A percentile compares a stretch with the other conserved stretches of the same genome.
These are phyloP conservation scores for Agaricus sinodeliciosus DNA, from an alignment of 768 basidiomycete species.

Conservation along the genomic window DNA sequence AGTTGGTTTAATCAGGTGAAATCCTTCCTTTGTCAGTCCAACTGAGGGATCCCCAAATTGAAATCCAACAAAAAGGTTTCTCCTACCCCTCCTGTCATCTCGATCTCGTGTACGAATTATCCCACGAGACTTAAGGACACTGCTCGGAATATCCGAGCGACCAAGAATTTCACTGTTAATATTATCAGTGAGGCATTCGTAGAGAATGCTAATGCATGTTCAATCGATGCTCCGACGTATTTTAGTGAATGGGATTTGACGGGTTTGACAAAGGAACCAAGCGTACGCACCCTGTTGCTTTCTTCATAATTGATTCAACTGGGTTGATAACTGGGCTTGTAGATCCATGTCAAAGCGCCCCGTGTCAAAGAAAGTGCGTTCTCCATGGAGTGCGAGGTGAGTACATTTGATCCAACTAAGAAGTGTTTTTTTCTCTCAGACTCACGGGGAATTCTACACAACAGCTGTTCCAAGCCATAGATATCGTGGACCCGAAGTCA, in stretches of 20 bases:
- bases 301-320: background rate
- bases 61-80: conserved; percentile 30
- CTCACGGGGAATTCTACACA: no score
- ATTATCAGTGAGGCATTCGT: conserved; percentile 70
- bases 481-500: conserved; percentile 25
- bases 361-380: conserved; percentile 61
- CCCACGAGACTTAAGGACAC: conserved; percentile 45
- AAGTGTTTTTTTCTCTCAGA: conserved; percentile 17
- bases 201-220: conserved; percentile 46
- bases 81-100: conserved; percentile 58
- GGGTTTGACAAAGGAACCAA: conserved; percentile 50
- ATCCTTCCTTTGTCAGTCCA: conserved; percentile 14
- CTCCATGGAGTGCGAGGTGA: conserved; percentile 53
- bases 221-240: conserved; percentile 46
- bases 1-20: conserved; percentile 40
- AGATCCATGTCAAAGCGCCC: conserved; percentile 41
- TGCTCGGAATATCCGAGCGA: conserved; percentile 53
- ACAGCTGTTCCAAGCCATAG: conserved; percentile 36
- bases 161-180: conserved; percentile 65
- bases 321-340: conserved; percentile 10
- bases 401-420: background rate
- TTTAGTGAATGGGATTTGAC: conserved; percentile 57
- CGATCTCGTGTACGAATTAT: conserved; percentile 34
- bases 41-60: conserved; percentile 15
- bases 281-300: conserved; percentile 31